A percentile compares a stretch with the other conserved stretches of the same genome.
These are phyloP conservation scores for Striga hermonthica DNA, from an alignment of 305 asterid genomes.

Conservation along the genomic window DNA sequence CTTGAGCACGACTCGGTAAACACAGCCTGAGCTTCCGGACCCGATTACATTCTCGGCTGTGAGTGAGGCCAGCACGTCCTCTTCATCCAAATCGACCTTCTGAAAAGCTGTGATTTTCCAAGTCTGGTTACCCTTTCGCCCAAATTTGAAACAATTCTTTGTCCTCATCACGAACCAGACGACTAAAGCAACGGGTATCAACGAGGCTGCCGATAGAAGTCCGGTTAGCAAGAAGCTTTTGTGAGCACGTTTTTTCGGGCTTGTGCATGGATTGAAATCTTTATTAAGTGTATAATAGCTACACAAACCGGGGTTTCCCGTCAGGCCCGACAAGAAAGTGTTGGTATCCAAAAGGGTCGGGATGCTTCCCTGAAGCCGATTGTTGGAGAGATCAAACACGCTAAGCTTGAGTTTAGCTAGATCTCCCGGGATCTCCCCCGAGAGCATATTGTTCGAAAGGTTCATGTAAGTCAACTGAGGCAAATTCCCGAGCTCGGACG, in stretches of 20 bases:
- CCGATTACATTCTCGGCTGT: slow-evolving; percentile 62
- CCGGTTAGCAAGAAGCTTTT: slow-evolving; percentile 39
- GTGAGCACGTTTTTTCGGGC: slow-evolving; percentile 37
- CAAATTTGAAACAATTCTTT: slow-evolving; percentile 35
- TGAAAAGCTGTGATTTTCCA: slow-evolving; percentile 74
- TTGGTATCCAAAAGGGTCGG: slow-evolving; percentile 49
- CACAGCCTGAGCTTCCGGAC: slow-evolving; percentile 79
- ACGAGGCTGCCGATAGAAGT: slow-evolving; percentile 50
- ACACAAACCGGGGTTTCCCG: slow-evolving; percentile 67
- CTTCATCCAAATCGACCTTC: slow-evolving; percentile 47
- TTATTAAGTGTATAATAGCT: slow-evolving; percentile 41
- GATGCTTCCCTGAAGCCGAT: slow-evolving; percentile 66
- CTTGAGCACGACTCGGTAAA: slow-evolving; percentile 55
- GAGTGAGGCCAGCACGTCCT: slow-evolving; percentile 49
- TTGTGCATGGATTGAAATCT: slow-evolving; percentile 39
- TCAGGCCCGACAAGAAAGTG: slow-evolving; percentile 43
- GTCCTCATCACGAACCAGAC: slow-evolving; percentile 54
- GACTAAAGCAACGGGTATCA: slow-evolving; percentile 43
- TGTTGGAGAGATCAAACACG: slow-evolving; percentile 63
- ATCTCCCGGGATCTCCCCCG: slow-evolving; percentile 58
- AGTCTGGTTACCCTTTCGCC: slow-evolving; percentile 34
- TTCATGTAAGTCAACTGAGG: slow-evolving; percentile 56
- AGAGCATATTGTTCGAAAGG: slow-evolving; percentile 54
- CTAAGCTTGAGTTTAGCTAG: slow-evolving; percentile 59
- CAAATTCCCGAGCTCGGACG: slow-evolving; percentile 50